Evolutionary conservation across 306 rosid species (phyloP), one percentile per base, ranked within the genome.

Genomic region (Abrus pulchellus): DNA sequence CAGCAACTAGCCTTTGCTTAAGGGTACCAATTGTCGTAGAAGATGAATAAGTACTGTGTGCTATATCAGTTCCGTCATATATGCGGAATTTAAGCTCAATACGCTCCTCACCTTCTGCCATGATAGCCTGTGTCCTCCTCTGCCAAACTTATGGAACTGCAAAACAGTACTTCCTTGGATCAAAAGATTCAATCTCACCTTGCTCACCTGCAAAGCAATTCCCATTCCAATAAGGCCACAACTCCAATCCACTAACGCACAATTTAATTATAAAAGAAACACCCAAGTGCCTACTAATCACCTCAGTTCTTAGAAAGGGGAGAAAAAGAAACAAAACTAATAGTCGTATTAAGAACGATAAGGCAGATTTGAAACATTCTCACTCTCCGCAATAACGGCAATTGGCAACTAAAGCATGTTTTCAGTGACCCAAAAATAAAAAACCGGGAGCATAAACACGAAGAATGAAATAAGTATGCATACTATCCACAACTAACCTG

Each of bases 61-160:
- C 92, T 77, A 92, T 86, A 82, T 92, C 97, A 0, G 97, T 89
- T 80, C 95, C 97, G 71, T 92, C 97, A 70, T 81, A 92, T 53
- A 92, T 86, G 55, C 94, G 87, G 78, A 92, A 92, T 49, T 89
- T 90, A 84, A 92, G 92, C 68, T 87, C 91, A 48, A 87, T 69
- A 44, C 33, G 29, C 45, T 76, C 91, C 78, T 87, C 88, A 60
- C 83, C 86, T 80, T 81, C 88, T 68, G 88, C 90, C 97, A 90
- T 92, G 33, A 72, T 74, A 78, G 53, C 43, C 33, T 36, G 76
- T 69, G 30, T 74, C 70, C 76, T 76, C 83, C 85, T 81, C 75
- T 68, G 7, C 62, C 75, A 84, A 82, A 79, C 87, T 86, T 76
- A 72, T 50, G 28, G 33, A 64, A 82, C 59, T 55, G 84, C 78